phyloP scores from a whole-genome alignment of 306 rosid species.

The Alnus rubra region DNA sequence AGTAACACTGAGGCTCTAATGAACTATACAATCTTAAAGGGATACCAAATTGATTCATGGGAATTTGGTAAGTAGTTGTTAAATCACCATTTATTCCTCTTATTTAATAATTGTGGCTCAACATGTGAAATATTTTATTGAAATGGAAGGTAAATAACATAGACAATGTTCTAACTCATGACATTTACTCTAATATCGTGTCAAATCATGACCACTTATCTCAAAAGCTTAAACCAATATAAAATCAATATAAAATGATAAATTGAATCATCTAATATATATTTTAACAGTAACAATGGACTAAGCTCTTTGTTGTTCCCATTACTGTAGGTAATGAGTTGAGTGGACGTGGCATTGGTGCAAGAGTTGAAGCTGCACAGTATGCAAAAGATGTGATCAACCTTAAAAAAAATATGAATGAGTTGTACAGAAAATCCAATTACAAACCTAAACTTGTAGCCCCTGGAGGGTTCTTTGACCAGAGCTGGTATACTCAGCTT shows the following conservation, averaged over 20 bases:
- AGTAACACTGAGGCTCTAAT: slow-evolving; percentile 67
- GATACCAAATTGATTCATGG: slow-evolving; percentile 85
- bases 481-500: slow-evolving; percentile 72
- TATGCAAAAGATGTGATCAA: slow-evolving; percentile 81
- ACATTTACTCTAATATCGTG: too few relatives aligned
- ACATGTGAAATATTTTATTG: too few relatives aligned
- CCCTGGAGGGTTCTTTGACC: slow-evolving; percentile 91
- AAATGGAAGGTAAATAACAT: too few relatives aligned
- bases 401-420: slow-evolving; percentile 49
- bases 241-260: too few relatives aligned
- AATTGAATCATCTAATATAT: too few relatives aligned
- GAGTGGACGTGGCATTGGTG: slow-evolving; percentile 82
- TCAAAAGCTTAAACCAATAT: too few relatives aligned
- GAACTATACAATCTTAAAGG: slow-evolving; percentile 65
- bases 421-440: slow-evolving; percentile 45
- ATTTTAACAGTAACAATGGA: background rate
- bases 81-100: too few relatives aligned
- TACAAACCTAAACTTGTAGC: slow-evolving; percentile 69
- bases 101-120: too few relatives aligned
- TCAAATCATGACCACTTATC: too few relatives aligned
- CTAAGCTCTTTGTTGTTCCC: slow-evolving; percentile 19
- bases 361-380: slow-evolving; percentile 71
- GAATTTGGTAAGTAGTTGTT: slow-evolving; percentile 73
- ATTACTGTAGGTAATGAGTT: slow-evolving; percentile 74
- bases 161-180: too few relatives aligned